Evolutionary conservation across 1,139 yeast genomes (phyloP), one percentile per base, ranked within the genome.

Genomic region (Debaryomycetaceae sp.): DNA sequence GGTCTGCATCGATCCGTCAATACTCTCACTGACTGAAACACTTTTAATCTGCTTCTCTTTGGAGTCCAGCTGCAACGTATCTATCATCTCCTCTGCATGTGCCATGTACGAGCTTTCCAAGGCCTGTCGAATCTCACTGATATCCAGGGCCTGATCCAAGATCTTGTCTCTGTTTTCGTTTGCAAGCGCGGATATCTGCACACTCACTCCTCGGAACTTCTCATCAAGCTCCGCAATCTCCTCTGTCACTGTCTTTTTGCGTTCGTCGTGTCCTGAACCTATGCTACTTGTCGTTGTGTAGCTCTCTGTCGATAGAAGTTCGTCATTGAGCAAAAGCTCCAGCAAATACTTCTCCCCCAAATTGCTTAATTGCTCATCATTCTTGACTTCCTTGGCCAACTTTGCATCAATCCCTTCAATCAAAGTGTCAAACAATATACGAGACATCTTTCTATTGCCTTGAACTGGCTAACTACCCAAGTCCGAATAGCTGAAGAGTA

Each of bases 151-250:
- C 22, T 70, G 64, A 42, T 68, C 75, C 11, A 75, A 63, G 39
- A 75, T 71, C 42, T 70, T 49, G 45, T 72, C 78, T 33, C 74
- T 58, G 47, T 74, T 67, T 5, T 57, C 54, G 48, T 70, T 66
- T 8, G 78, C 67, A 20, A 72, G 56, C 8, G 58, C 46, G 0
- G 72, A 66, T 41, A 75, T 54, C 45, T 69, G 54, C 22, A 57
- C 43, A 45, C 66, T 66, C 24, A 70, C 56, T 11, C 57, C 58
- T 24, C 74, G 55, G 45, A 62, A 68, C 13, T 56, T 53, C 52
- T 59, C 62, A 45, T 74, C 78, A 41, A 75, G 60, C 49, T 74
- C 78, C 2, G 78, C 80, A 17, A 75, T 74, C 49, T 74, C 79
- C 48, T 73, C 78, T 4, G 66, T 69, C 38, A 73, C 52, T 1